Percentiles rank a stretch among this genome's conserved stretches.
Evolutionary conservation across 768 basidiomycete genomes (phyloP).

Genomic region (Rhodosporidiobolus sp.): DNA sequence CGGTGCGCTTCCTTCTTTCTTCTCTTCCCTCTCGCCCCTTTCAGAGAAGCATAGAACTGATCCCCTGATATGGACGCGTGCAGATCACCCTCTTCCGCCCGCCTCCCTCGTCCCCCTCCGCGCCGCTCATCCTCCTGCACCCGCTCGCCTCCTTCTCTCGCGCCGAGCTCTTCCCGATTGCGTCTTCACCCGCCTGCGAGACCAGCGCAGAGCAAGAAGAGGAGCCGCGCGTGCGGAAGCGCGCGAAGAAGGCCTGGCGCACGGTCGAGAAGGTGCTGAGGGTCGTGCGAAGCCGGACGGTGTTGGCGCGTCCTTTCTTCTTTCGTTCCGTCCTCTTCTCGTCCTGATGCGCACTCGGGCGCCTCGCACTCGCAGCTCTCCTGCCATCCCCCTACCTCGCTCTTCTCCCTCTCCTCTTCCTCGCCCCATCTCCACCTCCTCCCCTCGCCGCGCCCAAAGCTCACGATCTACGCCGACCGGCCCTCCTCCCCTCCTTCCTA

Average conservation of each 20-base stretch:
- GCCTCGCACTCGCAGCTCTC: background rate
- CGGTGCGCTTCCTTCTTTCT: background rate
- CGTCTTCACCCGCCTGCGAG: background rate
- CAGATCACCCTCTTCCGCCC: constrained; percentile 9
- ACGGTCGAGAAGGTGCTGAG: background rate
- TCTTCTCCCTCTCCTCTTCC: background rate
- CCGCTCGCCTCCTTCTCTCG: background rate
- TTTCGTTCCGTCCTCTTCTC: background rate
- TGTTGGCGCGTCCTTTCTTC: background rate
- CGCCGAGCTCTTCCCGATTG: background rate
- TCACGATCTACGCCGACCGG: background rate
- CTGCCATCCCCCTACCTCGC: background rate
- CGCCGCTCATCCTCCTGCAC: constrained; percentile 2
- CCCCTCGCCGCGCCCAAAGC: background rate
- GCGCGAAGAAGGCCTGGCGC: background rate
- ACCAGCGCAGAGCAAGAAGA: background rate
- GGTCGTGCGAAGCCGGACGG: background rate
- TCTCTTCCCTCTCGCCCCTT: too few species aligned
- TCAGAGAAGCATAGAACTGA: too few species aligned
- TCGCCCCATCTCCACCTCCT: too few species aligned
- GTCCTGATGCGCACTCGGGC: background rate
- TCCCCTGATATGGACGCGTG: too few species aligned
- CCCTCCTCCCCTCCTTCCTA: background rate
- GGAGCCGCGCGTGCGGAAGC: background rate
- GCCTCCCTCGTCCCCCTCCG: background rate